A percentile compares a stretch with the other conserved stretches of the same genome.
Evolutionary conservation across 2,329 filamentous ascomycete genomes (phyloP).

Genomic region (Alternaria consortialis): DNA sequence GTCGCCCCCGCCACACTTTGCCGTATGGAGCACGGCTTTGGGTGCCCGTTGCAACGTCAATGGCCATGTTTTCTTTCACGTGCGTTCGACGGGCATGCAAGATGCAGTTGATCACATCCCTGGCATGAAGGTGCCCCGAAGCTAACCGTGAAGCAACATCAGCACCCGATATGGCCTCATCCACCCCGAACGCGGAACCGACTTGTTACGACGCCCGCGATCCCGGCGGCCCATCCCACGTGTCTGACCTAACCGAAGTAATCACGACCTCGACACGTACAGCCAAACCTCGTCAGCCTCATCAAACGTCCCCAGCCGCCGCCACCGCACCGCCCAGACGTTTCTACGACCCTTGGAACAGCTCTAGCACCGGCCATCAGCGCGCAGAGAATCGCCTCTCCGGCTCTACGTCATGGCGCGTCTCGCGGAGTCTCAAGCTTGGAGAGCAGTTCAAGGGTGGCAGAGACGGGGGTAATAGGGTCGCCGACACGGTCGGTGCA

Average conservation of each 20-base stretch:
- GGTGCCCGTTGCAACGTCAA: slow-evolving; percentile 16
- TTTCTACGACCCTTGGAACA: slow-evolving; percentile 75
- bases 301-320: slow-evolving; percentile 9
- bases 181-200: slow-evolving; percentile 15
- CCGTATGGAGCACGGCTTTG: slow-evolving; percentile 15
- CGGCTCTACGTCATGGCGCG: slow-evolving; percentile 73
- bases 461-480: slow-evolving; percentile 64
- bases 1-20: slow-evolving; percentile 25
- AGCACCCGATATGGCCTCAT: slow-evolving; percentile 16
- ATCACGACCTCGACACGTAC: slow-evolving; percentile 12
- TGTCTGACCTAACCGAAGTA: slow-evolving; percentile 23
- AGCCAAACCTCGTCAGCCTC: not conserved
- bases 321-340: slow-evolving; percentile 28
- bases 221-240: slow-evolving; percentile 26
- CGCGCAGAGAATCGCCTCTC: slow-evolving; percentile 72
- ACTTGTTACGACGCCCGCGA: slow-evolving; percentile 20
- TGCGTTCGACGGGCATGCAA: slow-evolving; percentile 13
- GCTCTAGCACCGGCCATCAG: slow-evolving; percentile 80
- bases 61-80: slow-evolving; percentile 15
- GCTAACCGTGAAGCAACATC: slow-evolving; percentile 23
- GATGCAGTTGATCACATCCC: slow-evolving; percentile 20
- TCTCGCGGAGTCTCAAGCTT: slow-evolving; percentile 74
- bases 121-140: slow-evolving; percentile 18
- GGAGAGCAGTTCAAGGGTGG: slow-evolving; percentile 71
- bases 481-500: slow-evolving; percentile 72